Evolutionary conservation across 2,329 filamentous ascomycete genomes (phyloP).

Genomic region (Colletotrichum sp.): DNA sequence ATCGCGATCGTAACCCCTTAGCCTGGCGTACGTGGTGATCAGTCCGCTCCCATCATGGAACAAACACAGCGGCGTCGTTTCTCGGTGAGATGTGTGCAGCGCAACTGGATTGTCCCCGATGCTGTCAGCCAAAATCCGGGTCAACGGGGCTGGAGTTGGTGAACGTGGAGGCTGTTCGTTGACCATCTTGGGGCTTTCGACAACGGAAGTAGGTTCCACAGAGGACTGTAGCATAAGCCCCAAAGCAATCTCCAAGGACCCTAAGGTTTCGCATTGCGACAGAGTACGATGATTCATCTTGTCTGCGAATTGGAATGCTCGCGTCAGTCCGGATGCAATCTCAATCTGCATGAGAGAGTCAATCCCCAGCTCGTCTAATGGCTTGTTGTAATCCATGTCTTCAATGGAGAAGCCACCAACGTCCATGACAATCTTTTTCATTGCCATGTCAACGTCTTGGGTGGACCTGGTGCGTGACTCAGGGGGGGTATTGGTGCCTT

Average conservation of each 20-base stretch:
- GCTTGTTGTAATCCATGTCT: background rate
- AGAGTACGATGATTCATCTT: background rate
- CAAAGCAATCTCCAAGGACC: background rate
- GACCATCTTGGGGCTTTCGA: background rate
- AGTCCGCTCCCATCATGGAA: background rate
- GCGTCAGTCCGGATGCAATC: background rate
- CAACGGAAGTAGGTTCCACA: background rate
- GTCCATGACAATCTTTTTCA: background rate
- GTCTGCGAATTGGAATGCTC: background rate
- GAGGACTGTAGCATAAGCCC: background rate
- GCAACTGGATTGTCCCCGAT: background rate
- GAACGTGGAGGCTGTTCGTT: background rate
- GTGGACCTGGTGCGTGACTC: background rate
- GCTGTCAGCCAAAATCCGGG: background rate
- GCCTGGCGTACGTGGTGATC: background rate
- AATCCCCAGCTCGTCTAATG: background rate
- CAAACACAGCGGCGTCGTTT: background rate
- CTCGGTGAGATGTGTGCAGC: background rate
- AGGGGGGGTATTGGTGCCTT: background rate
- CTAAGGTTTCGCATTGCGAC: background rate
- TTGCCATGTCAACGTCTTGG: background rate
- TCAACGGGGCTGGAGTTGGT: background rate
- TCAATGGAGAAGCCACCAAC: background rate
- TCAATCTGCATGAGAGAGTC: background rate
- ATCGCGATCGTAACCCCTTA: background rate